phyloP scores from a whole-genome alignment of 2,329 filamentous ascomycete genomes.

The Apiospora arundinis region DNA sequence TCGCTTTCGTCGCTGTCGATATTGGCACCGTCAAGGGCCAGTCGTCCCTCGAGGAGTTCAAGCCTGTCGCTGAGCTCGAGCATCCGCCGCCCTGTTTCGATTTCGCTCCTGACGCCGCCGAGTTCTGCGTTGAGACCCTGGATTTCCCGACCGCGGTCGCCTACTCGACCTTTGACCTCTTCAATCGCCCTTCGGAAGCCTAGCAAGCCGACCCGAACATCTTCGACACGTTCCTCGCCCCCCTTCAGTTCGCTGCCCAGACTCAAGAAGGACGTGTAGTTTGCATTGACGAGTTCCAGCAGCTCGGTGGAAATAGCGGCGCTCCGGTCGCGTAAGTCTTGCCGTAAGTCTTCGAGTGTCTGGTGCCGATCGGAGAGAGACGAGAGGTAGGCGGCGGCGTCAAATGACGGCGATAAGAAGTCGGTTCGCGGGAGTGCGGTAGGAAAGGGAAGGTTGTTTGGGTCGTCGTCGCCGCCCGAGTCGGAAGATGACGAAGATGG shows the following conservation, averaged over 20 bases:
- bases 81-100: conserved; percentile 67
- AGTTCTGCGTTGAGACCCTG: conserved; percentile 69
- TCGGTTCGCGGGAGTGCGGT: conserved; percentile 80
- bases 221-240: conserved; percentile 90
- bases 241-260: conserved; percentile 82
- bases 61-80: conserved; percentile 71
- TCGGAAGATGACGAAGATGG: conserved; percentile 46
- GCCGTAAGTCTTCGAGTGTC: conserved; percentile 89
- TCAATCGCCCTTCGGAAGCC: conserved; percentile 86
- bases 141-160: conserved; percentile 68
- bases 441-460: conserved; percentile 84
- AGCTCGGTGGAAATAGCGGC: conserved; percentile 84
- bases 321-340: conserved; percentile 82
- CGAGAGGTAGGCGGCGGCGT: conserved; percentile 80
- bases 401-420: conserved; percentile 80
- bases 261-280: conserved; percentile 90
- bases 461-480: conserved; percentile 54
- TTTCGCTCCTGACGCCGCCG: conserved; percentile 64
- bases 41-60: conserved; percentile 65
- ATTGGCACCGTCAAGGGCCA: conserved; percentile 60
- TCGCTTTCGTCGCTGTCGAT: conserved; percentile 48
- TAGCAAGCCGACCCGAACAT: conserved; percentile 84
- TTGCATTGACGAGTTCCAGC: conserved; percentile 91
- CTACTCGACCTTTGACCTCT: conserved; percentile 71
- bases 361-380: conserved; percentile 88